Base-by-base conservation (phyloP, 2,329 filamentous ascomycete genomes). In the Ophiocordyceps camponoti-leonardi region DNA sequence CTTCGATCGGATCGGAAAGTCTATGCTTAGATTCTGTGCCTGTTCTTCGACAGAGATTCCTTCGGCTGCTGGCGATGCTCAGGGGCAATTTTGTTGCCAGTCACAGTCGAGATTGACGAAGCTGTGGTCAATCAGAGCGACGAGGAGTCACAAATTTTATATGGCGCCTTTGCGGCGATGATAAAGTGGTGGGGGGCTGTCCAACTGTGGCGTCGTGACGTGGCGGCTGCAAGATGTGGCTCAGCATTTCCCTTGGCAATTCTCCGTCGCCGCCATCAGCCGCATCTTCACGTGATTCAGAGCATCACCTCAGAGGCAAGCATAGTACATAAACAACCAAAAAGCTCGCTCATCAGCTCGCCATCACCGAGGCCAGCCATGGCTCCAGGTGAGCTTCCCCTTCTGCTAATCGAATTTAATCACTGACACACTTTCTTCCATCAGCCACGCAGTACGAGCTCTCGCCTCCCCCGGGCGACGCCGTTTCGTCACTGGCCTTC, bases 401-500 rank as follows among this genome's bases (percentile, higher is more conserved):
- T 41, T 41, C 18, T 11, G 18, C 37, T n/a, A 12, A 10, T 33
- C 16, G 12, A 6, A 5, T 16, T 16, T 4, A 13, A 20, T 22
- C 20, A 19, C 20, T 41, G 22, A 41, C 6, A 23, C 10, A 2
- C n/a, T 7, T 20, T 40, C 30, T 39, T 12, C 1, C 12, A 1
- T 39, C 50, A 79, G 75, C 73, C 62, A 71, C 79, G 52, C 86
- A 94, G 71, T 88, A 85, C 66, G 83, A 92, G 64, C 75, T 95
- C 57, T 73, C 79, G 49, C 77, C 86, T 55, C 81, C 87, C 42
- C 92, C 92, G 12, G 75, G 74, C 53, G 92, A 98, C 65, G 85
- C 83, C 55, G 83, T 96, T 56, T 94, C 90, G 43, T 73, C 86
- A 22, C 69, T 96, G 56, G 79, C 79, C 58, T 98, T 94, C 71